These are phyloP conservation scores for Sextonia rubra DNA, from an alignment of 164 flowering plant genomes.

Conservation along the genomic window DNA sequence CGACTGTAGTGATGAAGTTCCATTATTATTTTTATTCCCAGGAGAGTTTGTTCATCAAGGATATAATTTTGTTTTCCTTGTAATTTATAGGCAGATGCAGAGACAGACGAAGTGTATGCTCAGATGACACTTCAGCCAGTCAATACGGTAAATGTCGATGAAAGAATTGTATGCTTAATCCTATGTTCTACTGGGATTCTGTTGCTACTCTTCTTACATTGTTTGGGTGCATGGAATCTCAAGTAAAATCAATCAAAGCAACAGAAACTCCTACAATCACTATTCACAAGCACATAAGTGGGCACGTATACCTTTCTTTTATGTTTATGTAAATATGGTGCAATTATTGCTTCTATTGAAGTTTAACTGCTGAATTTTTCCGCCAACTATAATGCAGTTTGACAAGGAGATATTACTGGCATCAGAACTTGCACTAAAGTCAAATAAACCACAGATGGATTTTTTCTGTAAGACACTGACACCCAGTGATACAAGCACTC, in stretches of 20 bases:
- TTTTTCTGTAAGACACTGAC: constrained; percentile 96
- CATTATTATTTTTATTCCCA: not conserved
- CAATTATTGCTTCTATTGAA: too few relatives aligned
- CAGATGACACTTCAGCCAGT: constrained; percentile 98
- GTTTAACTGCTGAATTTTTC: not conserved
- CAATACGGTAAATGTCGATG: constrained; percentile 19
- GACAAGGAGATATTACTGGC: constrained; percentile 85
- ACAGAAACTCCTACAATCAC: too few relatives aligned
- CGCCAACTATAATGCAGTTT: constrained; percentile 39
- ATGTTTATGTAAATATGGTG: too few relatives aligned
- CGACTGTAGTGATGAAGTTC: too few relatives aligned
- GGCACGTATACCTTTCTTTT: too few relatives aligned
- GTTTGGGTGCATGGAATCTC: not conserved
- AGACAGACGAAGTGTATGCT: constrained; percentile 97
- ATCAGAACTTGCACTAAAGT: constrained; percentile 81
- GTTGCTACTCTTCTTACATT: not conserved
- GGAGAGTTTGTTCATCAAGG: not conserved
- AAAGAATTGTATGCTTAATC: not conserved
- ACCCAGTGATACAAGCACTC: constrained; percentile 99
- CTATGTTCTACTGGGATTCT: not conserved
- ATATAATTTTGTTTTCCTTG: not conserved
- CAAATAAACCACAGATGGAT: constrained; percentile 71
- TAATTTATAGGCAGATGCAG: constrained; percentile 77
- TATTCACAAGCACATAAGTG: too few relatives aligned
- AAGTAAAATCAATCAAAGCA: too few relatives aligned